Conservation (phyloP, 2,329 filamentous ascomycete species). For the Colletotrichum trifolii region DNA sequence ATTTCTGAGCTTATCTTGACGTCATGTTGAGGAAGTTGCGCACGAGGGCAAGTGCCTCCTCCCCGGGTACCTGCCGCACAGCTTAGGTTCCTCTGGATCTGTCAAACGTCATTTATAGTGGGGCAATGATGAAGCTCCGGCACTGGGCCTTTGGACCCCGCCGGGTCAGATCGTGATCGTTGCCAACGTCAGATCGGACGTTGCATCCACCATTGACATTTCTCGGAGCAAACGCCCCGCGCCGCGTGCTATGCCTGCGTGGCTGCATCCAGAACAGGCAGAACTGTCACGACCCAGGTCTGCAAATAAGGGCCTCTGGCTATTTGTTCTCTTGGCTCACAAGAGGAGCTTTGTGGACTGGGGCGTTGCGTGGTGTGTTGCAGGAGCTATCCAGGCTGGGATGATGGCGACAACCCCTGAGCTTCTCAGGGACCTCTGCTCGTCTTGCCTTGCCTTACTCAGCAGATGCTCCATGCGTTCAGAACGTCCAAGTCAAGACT, state of each 20-base stretch:
- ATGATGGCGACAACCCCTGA: no score
- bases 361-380: no score
- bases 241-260: slow-evolving; percentile 13
- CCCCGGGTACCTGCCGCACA: slow-evolving; percentile 9
- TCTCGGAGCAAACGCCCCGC: slow-evolving; percentile 28
- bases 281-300: background rate
- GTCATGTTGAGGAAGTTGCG: no score
- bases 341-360: no score
- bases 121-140: slow-evolving; percentile 6
- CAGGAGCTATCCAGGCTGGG: no score
- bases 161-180: no score
- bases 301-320: background rate
- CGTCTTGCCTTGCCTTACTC: no score
- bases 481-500: no score
- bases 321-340: background rate
- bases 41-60: background rate
- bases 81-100: background rate
- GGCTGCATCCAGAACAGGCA: background rate
- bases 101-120: slow-evolving; percentile 20
- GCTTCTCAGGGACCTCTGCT: no score
- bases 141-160: background rate
- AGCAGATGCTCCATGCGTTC: no score
- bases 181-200: slow-evolving; percentile 20
- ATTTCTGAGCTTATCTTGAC: no score
- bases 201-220: background rate